Evolutionary conservation across 768 basidiomycete genomes (phyloP).

Genomic region (Tricholomella constricta): DNA sequence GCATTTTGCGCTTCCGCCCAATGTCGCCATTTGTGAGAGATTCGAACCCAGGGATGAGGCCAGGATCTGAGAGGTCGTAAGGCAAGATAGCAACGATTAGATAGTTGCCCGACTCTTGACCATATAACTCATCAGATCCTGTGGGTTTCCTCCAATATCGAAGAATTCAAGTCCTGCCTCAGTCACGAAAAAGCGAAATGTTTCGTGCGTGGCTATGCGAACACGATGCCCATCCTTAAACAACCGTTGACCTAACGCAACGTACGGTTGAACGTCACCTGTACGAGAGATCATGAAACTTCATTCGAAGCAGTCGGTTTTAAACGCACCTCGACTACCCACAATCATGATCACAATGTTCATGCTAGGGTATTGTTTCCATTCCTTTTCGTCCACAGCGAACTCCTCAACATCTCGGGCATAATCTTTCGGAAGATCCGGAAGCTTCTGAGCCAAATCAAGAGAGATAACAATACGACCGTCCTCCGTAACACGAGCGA

Average conservation of each 20-base stretch:
- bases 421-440: conserved; percentile 51
- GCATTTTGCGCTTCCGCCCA: conserved; percentile 57
- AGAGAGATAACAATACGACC: conserved; percentile 50
- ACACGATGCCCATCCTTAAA: conserved; percentile 56
- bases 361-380: conserved; percentile 41
- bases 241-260: conserved; percentile 55
- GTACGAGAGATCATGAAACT: background rate
- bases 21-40: conserved; percentile 66
- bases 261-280: conserved; percentile 71
- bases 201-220: conserved; percentile 62
- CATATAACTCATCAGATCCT: conserved; percentile 72
- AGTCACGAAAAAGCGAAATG: conserved; percentile 55
- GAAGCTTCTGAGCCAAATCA: conserved; percentile 49
- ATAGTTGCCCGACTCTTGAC: conserved; percentile 55
- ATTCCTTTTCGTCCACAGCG: conserved; percentile 41
- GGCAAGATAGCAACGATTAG: background rate
- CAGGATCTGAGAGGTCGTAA: conserved; percentile 48
- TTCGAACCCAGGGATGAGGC: conserved; percentile 59
- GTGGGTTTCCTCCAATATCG: conserved; percentile 61
- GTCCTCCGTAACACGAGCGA: conserved; percentile 42
- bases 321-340: conserved; percentile 57
- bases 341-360: conserved; percentile 70
- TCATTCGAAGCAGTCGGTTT: background rate
- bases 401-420: conserved; percentile 50
- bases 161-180: conserved; percentile 59